Percentiles rank a stretch among this genome's conserved stretches.
These are phyloP conservation scores for Rhynchospora pubera DNA, from an alignment of 176 grass and related monocot species.

Conservation along the genomic window DNA sequence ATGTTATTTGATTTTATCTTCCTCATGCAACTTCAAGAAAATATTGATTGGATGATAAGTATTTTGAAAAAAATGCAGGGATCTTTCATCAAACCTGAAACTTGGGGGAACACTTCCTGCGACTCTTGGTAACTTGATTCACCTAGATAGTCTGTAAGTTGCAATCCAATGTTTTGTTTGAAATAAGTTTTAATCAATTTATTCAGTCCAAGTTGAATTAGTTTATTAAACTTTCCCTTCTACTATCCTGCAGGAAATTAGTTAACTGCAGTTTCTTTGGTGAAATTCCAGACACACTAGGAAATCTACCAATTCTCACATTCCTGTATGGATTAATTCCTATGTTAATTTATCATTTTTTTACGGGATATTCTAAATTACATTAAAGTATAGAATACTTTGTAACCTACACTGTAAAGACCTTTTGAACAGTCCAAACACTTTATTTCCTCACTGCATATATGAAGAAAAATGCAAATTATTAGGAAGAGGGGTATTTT, in stretches of 20 bases:
- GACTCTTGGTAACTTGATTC: conserved; percentile 47
- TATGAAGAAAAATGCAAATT: background rate
- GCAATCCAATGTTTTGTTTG: background rate
- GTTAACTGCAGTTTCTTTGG: conserved; percentile 53
- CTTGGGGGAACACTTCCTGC: conserved; percentile 38
- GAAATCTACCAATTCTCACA: conserved; percentile 39
- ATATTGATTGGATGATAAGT: background rate
- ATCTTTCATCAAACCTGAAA: conserved; percentile 54
- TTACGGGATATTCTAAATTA: background rate
- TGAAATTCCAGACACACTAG: conserved; percentile 50
- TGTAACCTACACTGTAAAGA: background rate
- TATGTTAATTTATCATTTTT: background rate
- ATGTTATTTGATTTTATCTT: background rate
- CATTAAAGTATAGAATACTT: background rate
- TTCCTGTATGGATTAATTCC: conserved; percentile 47
- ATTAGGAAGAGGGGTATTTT: background rate
- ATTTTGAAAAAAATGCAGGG: conserved; percentile 37
- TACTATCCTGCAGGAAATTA: conserved; percentile 35
- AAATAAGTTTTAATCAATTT: background rate
- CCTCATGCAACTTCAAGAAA: background rate
- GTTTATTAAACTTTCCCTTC: conserved; percentile 5
- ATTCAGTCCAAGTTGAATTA: background rate
- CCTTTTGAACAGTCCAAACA: background rate
- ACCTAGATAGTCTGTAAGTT: conserved; percentile 55
- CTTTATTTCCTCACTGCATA: background rate